Evolutionary conservation across 2,329 filamentous ascomycete species (phyloP).

Genomic region (Lachnellula arida): DNA sequence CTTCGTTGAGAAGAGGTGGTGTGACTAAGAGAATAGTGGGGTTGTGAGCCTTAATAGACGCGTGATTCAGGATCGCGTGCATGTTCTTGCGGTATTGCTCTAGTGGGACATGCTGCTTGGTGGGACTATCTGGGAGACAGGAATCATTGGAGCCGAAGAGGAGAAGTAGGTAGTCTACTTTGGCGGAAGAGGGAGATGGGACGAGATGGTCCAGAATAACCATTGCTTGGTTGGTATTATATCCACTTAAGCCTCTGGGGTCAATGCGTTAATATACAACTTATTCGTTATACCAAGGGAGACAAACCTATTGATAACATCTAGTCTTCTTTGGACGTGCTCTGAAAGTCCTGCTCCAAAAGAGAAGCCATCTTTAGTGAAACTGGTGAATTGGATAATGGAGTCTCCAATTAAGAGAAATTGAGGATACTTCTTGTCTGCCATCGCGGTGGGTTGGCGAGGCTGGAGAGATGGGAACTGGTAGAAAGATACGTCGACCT

Average conservation of each 20-base stretch:
- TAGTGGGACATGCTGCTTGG: slow-evolving; percentile 73
- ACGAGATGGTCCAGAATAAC: slow-evolving; percentile 66
- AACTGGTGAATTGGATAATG: slow-evolving; percentile 66
- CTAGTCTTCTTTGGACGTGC: slow-evolving; percentile 59
- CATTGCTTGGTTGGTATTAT: slow-evolving; percentile 73
- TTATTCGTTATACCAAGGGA: not conserved
- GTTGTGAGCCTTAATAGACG: slow-evolving; percentile 62
- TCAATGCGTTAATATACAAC: not conserved
- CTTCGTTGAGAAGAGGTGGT: slow-evolving; percentile 72
- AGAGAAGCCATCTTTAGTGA: slow-evolving; percentile 62
- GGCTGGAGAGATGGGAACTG: not conserved
- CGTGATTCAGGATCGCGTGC: slow-evolving; percentile 65
- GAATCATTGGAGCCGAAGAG: slow-evolving; percentile 93
- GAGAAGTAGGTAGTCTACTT: slow-evolving; percentile 62
- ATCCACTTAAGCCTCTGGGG: slow-evolving; percentile 49
- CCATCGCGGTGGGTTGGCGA: not conserved
- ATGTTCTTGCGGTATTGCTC: slow-evolving; percentile 70
- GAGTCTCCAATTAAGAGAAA: slow-evolving; percentile 87
- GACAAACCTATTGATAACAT: slow-evolving; percentile 81
- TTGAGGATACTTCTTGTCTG: slow-evolving; percentile 52
- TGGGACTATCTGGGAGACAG: slow-evolving; percentile 56
- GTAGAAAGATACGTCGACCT: too few species aligned
- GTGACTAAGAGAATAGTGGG: slow-evolving; percentile 73
- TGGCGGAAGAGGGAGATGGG: slow-evolving; percentile 56
- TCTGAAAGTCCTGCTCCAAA: slow-evolving; percentile 61